Evolutionary conservation across 148 eudicot species (phyloP).

Genomic region (Cornus controversa): DNA sequence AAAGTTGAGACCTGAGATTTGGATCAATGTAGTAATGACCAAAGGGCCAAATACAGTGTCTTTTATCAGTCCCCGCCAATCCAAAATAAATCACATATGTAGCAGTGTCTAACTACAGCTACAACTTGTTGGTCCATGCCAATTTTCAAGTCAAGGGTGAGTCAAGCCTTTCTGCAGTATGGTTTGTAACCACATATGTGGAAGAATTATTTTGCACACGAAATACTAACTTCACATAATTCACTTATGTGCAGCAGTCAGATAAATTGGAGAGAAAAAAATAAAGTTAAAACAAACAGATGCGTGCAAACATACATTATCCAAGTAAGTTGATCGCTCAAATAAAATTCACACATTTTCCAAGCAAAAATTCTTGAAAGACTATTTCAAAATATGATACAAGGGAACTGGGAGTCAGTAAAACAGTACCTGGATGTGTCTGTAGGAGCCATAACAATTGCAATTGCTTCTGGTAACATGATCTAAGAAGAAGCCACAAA

Average conservation of each 20-base stretch:
- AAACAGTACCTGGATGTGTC: conserved; percentile 77
- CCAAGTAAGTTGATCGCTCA: not conserved
- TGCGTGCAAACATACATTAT: not conserved
- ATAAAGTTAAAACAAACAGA: not conserved
- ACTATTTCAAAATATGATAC: not conserved
- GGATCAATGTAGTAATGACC: not conserved
- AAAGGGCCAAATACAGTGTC: not conserved
- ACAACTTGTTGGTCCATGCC: not conserved
- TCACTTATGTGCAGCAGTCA: not conserved
- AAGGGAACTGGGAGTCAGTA: conserved; percentile 4
- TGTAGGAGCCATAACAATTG: conserved; percentile 99
- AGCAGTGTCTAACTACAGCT: not conserved
- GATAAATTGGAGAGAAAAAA: not conserved
- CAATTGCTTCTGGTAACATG: conserved; percentile 98
- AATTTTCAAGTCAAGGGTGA: not conserved
- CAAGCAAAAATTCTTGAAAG: not conserved
- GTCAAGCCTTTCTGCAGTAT: not conserved
- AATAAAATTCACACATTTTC: not conserved
- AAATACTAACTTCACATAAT: not conserved
- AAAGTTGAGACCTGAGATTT: not conserved
- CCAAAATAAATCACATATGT: not conserved
- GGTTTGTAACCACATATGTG: not conserved
- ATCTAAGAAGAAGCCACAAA: conserved; percentile 39
- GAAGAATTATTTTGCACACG: not conserved
- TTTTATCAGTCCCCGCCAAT: not conserved